These are phyloP conservation scores for Spirogloea muscicola DNA, from an alignment of 139 green algal genomes.

Conservation along the genomic window DNA sequence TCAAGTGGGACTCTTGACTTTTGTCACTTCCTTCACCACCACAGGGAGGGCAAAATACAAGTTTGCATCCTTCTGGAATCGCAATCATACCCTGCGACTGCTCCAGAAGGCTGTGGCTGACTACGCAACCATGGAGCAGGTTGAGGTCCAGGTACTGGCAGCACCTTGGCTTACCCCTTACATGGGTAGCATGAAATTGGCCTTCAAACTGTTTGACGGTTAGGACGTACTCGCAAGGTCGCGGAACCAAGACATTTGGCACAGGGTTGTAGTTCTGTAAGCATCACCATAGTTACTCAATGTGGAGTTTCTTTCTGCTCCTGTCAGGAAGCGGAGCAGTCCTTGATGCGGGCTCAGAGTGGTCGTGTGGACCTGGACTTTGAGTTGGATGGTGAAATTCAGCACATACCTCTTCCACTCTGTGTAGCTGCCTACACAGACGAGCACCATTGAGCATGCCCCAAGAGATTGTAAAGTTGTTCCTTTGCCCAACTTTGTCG, in stretches of 20 bases:
- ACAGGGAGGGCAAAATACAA: slow-evolving; percentile 33
- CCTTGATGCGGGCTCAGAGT: too few species aligned
- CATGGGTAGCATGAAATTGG: not conserved
- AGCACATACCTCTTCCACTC: too few species aligned
- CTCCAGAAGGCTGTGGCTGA: not conserved
- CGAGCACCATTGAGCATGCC: too few species aligned
- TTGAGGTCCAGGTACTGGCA: not conserved
- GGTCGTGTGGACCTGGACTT: too few species aligned
- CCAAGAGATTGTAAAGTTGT: too few species aligned
- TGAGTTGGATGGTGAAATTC: too few species aligned
- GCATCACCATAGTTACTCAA: not conserved
- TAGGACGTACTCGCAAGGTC: not conserved
- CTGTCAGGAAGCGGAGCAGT: too few species aligned
- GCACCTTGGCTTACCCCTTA: not conserved
- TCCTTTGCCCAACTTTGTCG: too few species aligned
- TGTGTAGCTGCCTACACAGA: too few species aligned
- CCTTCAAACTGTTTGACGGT: not conserved
- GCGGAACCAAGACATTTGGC: not conserved
- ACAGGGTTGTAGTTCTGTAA: not conserved
- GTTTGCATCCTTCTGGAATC: slow-evolving; percentile 42
- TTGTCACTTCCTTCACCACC: not conserved
- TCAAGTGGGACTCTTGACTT: too few species aligned
- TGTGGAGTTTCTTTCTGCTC: too few species aligned
- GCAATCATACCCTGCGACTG: not conserved
- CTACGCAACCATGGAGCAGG: slow-evolving; percentile 2